Evolutionary conservation across 257 asterid species (phyloP), one percentile per base, ranked within the genome.

Genomic region (Solanum appendiculatum): DNA sequence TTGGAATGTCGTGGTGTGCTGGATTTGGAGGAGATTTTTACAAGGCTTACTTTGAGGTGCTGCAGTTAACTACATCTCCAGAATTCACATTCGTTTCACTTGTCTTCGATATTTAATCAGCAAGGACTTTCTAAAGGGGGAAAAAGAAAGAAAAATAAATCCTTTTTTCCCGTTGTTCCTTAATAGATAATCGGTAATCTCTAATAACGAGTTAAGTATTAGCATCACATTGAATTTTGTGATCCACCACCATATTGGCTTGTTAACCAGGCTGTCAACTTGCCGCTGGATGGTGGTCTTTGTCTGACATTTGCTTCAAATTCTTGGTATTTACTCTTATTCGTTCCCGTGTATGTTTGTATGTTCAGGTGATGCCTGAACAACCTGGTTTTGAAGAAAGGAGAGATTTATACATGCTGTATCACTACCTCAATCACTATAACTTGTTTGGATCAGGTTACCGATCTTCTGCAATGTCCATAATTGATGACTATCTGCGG

Each of bases 1-100:
- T 96, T 85, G 99, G 99, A 88, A 96, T 96, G 99, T 95, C 98
- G 31, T 97, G 99, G 99, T 97, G 98, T 90, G 98, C 98, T 60
- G 98, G 99, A 90, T 95, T 95, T 84, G 95, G 95, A 64, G 98
- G 95, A 89, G 91, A 97, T 13, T 97, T 97, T 88, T 97, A 97
- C 89, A 85, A 85, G 54, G 95, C 95, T 86, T 97, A 95, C 91
- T 96, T 94, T 85, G 97, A 94, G 99, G 99, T 96, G 90, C 27
- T 73, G 69, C 60, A 27, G 20, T 74, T 48, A 27, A 44, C 34
- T 6, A 81, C 37, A 15, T 80, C 46, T 46, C 85, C 42, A 1
- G 0, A 29, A 25, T 18, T 27, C 42, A 9, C 42, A 9, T 46
- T 27, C 31, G 18, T 9, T 46, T 46, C 27, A 2, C 25, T 42